Percentiles rank a stretch among this genome's conserved stretches.
phyloP scores from a whole-genome alignment of 768 basidiomycete genomes.

The Mycena sanguinolenta region DNA sequence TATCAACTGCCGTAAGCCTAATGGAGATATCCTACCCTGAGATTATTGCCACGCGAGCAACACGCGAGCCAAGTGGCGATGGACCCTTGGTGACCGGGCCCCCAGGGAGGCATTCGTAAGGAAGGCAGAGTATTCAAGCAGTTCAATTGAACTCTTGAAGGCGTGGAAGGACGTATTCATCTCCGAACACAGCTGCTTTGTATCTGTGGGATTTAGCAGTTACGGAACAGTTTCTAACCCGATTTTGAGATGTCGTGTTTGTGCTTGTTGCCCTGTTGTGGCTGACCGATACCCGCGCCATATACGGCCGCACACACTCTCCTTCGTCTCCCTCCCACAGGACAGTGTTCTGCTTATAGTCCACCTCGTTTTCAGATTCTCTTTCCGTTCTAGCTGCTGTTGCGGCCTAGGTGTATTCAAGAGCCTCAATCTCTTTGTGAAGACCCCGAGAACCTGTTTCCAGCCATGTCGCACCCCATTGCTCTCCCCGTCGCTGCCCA shows the following conservation, averaged over 20 bases:
- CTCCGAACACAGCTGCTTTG: too few relatives aligned
- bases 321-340: neutral
- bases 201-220: too few relatives aligned
- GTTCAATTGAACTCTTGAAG: neutral
- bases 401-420: too few relatives aligned
- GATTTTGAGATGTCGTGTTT: neutral
- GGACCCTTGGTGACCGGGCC: neutral
- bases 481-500: slow-evolving; percentile 54
- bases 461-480: slow-evolving; percentile 55
- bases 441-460: too few relatives aligned
- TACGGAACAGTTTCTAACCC: neutral
- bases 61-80: slow-evolving; percentile 4
- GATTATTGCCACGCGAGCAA: slow-evolving; percentile 3
- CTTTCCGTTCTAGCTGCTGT: too few relatives aligned
- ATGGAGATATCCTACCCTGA: slow-evolving; percentile 11
- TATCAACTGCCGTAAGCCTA: too few relatives aligned
- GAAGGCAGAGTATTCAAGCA: neutral
- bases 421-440: too few relatives aligned
- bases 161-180: too few relatives aligned
- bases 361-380: too few relatives aligned
- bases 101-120: neutral
- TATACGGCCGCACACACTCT: neutral
- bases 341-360: neutral
- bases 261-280: neutral
- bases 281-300: neutral